phyloP scores from a whole-genome alignment of 768 basidiomycete species.

The Rhizopogon rudus region DNA sequence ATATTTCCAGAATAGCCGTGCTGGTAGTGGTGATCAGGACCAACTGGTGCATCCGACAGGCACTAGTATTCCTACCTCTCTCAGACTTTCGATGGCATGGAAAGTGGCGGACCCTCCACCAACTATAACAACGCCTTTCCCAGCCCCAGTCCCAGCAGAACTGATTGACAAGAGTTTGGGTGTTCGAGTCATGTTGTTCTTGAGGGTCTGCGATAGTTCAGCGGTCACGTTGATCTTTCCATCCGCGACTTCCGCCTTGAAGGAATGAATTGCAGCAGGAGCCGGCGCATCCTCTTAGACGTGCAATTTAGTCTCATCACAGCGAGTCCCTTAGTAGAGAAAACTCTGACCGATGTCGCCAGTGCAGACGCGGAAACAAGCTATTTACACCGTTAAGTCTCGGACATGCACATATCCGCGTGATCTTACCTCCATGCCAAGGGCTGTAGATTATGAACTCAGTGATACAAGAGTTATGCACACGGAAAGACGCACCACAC shows the following conservation, averaged over 20 bases:
- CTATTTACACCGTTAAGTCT: slow-evolving; percentile 29
- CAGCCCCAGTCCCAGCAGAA: slow-evolving; percentile 40
- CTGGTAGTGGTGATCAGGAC: slow-evolving; percentile 30
- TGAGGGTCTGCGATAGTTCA: slow-evolving; percentile 51
- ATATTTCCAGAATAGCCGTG: slow-evolving; percentile 76
- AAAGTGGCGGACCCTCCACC: slow-evolving; percentile 84
- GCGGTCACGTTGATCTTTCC: slow-evolving; percentile 82
- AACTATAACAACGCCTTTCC: slow-evolving; percentile 72
- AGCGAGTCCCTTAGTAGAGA: not conserved
- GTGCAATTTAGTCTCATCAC: slow-evolving; percentile 8
- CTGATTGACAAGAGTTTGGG: slow-evolving; percentile 49
- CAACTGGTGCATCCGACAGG: not conserved
- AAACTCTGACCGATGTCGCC: slow-evolving; percentile 65
- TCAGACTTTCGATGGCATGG: slow-evolving; percentile 72
- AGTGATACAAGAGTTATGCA: not conserved
- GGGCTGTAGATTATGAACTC: slow-evolving; percentile 44
- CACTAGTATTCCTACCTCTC: slow-evolving; percentile 51
- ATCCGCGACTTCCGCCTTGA: slow-evolving; percentile 57
- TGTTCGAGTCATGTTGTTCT: slow-evolving; percentile 61
- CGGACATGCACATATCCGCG: not conserved
- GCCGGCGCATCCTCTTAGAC: slow-evolving; percentile 82
- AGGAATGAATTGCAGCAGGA: slow-evolving; percentile 73
- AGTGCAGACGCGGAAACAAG: slow-evolving; percentile 83
- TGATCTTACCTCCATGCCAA: slow-evolving; percentile 74
- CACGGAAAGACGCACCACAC: slow-evolving; percentile 51